Evolutionary conservation across 805 yeast species (phyloP).

Genomic region (Sungouiozyma intestinalis): DNA sequence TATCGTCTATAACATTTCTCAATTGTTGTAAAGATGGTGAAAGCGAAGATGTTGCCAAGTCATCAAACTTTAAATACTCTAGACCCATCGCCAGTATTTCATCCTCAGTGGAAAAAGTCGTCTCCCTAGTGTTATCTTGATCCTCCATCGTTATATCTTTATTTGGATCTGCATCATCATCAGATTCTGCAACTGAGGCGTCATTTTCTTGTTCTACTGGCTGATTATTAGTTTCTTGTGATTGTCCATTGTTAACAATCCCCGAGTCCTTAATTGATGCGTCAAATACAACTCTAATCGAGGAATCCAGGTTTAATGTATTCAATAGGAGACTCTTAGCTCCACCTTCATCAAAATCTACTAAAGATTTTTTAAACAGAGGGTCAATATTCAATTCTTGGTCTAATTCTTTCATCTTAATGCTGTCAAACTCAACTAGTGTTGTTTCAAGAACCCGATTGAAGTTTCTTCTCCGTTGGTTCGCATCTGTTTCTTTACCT

Average conservation of each 20-base stretch:
- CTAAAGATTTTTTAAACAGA: constrained; percentile 58
- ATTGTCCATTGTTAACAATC: constrained; percentile 11
- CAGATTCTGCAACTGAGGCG: neutral
- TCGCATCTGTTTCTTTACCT: constrained; percentile 18
- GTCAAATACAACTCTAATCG: constrained; percentile 56
- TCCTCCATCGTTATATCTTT: neutral
- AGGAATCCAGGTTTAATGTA: constrained; percentile 43
- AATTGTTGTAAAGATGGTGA: constrained; percentile 67
- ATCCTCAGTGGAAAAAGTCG: constrained; percentile 15
- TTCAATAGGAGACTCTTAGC: constrained; percentile 60
- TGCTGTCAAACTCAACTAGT: constrained; percentile 39
- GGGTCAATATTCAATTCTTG: constrained; percentile 64
- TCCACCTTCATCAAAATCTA: constrained; percentile 79
- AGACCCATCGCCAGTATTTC: constrained; percentile 28
- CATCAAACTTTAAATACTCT: constrained; percentile 23
- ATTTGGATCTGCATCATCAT: neutral
- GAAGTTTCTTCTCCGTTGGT: constrained; percentile 20
- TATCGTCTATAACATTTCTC: constrained; percentile 46
- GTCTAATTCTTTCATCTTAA: constrained; percentile 47
- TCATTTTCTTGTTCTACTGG: constrained; percentile 7
- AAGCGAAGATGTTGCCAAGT: constrained; percentile 31
- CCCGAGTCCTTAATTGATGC: constrained; percentile 34
- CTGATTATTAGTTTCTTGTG: constrained; percentile 10
- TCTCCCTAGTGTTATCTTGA: constrained; percentile 2
- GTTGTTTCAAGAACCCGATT: constrained; percentile 34